Base-by-base conservation (phyloP, 352 stramenopile genomes). In the Phytopythium mirpurense region DNA sequence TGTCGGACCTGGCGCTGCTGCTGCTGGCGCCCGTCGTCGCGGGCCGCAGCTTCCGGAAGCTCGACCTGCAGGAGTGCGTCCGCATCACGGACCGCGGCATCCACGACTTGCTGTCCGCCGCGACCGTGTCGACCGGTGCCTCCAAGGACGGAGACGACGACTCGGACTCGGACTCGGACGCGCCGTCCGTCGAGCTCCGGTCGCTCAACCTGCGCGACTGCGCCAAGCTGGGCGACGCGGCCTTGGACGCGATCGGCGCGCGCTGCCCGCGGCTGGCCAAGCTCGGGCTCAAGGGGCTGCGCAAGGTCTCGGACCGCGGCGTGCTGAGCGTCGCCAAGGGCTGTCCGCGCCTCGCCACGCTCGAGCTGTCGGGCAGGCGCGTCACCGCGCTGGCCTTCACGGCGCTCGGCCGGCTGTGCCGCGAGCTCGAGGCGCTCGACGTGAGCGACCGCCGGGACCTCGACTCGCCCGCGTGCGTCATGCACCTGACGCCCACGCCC, bases 161-260 rank as follows among this genome's bases (percentile, higher is more conserved):
- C 7, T 9, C 5, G 9, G 29, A 32, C 29, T 5, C 5, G 29
- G 29, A 9, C 29, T 9, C 29, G 29, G 12, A n/a, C 18, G 16
- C 15, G 0, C 27, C 29, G 14, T 26, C n/a, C 29, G 18, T 41
- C 43, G 60, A 21, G 23, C 47, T 85, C 2, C 18, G 51, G 29
- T 54, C 50, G 5, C 50, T 91, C 14, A 85, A 86, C 49, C n/a
- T 91, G 29, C 72, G 80, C 59, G 69, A 79, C 16, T 91, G 80
- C 40, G 10, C 46, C 9, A 58, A 73, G 5, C 42, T 91, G 21
- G 65, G 74, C 7, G 76, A 91, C 31, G 59, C 56, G 0, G 61
- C 72, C 1, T 56, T 91, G 38, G 46, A 57, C 0, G 6, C 62
- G 10, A 36, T 89, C 14, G 65, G 68, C 5, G 44, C 53, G 42